phyloP scores from a whole-genome alignment of 805 yeast species.

The Spathaspora sp. region DNA sequence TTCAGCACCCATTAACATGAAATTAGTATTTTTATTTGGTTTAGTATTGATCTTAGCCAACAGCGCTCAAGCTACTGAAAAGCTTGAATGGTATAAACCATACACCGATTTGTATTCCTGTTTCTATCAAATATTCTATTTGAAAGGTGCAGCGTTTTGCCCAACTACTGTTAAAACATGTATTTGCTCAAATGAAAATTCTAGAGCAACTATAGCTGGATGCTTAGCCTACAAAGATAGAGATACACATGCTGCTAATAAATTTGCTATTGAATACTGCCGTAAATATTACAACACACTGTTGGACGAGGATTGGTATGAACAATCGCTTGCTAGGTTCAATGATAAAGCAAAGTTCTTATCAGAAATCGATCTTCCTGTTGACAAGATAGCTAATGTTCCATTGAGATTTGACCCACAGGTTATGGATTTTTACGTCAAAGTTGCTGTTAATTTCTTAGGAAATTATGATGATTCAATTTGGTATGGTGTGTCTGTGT shows the following conservation, averaged over 20 bases:
- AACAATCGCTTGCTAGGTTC: constrained; percentile 12
- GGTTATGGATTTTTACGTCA: constrained; percentile 7
- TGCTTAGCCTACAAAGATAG: constrained; percentile 15
- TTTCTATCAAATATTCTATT: not conserved
- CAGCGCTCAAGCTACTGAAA: not conserved
- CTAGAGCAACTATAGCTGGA: constrained; percentile 28
- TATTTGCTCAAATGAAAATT: constrained; percentile 21
- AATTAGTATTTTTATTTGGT: not conserved
- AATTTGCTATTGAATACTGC: not conserved
- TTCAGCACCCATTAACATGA: not conserved
- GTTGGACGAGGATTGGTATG: constrained; percentile 13
- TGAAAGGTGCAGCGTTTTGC: not conserved
- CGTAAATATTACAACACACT: constrained; percentile 1
- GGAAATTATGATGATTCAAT: constrained; percentile 20
- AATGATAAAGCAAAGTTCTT: constrained; percentile 12
- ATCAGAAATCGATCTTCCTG: constrained; percentile 15
- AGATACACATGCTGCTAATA: not conserved
- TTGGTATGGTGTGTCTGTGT: constrained; percentile 33
- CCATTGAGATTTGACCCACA: constrained; percentile 22
- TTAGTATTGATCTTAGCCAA: not conserved
- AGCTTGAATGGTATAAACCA: not conserved
- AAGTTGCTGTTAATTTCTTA: constrained; percentile 14
- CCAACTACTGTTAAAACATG: constrained; percentile 11
- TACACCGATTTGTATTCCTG: not conserved
- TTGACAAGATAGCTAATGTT: constrained; percentile 7